These are phyloP conservation scores for Diaporthe humulicola DNA, from an alignment of 2,329 filamentous ascomycete species.

Conservation along the genomic window DNA sequence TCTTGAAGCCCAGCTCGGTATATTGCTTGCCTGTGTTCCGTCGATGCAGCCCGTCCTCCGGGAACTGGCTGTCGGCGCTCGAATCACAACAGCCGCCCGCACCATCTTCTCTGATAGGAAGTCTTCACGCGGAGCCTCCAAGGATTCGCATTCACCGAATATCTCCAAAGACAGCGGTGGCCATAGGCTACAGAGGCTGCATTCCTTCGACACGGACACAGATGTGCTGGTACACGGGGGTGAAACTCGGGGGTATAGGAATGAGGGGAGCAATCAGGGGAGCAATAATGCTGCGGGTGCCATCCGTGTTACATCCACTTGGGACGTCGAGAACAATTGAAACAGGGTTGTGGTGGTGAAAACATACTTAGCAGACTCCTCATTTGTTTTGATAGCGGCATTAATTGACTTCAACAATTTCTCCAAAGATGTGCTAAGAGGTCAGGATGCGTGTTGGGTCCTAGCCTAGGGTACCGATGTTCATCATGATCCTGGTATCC, in stretches of 20 bases:
- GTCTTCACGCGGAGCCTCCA: slow-evolving; percentile 13
- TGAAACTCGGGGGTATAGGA: neutral
- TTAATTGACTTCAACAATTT: no score
- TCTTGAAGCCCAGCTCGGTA: slow-evolving; percentile 17
- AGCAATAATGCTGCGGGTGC: neutral
- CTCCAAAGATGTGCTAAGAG: neutral
- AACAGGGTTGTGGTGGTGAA: neutral
- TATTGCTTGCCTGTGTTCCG: slow-evolving; percentile 10
- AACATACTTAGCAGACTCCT: neutral
- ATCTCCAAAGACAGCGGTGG: slow-evolving; percentile 2
- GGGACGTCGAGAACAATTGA: slow-evolving; percentile 1
- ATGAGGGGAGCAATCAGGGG: slow-evolving; percentile 3
- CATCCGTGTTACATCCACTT: slow-evolving; percentile 14
- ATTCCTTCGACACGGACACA: slow-evolving; percentile 13
- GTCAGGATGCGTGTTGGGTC: neutral
- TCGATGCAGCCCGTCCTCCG: slow-evolving; percentile 9
- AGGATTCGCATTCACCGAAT: slow-evolving; percentile 2
- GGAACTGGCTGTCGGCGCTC: slow-evolving; percentile 7
- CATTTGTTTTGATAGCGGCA: no score
- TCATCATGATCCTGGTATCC: neutral
- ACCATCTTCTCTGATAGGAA: slow-evolving; percentile 14
- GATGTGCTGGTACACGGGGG: slow-evolving; percentile 1
- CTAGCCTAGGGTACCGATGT: neutral
- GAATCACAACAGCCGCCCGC: slow-evolving; percentile 5
- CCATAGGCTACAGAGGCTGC: slow-evolving; percentile 7